Evolutionary conservation across 1,284 basidiomycete genomes (phyloP).

Genomic region (Schizopora paradoxa): DNA sequence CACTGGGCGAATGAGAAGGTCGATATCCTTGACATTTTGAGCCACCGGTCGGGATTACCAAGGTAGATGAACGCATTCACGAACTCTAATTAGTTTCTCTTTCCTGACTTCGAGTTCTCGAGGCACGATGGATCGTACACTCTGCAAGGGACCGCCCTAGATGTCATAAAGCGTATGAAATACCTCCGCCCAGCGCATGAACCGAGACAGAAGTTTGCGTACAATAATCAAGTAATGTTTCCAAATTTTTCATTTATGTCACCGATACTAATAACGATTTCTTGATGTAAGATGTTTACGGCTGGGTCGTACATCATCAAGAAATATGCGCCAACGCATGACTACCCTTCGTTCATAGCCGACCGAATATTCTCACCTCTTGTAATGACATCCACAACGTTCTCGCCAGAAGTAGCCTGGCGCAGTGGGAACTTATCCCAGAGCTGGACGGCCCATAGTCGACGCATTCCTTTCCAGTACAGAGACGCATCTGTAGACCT

Average conservation of each 20-base stretch:
- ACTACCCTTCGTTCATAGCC: slow-evolving; percentile 31
- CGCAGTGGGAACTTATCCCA: slow-evolving; percentile 31
- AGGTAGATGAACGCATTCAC: slow-evolving; percentile 20
- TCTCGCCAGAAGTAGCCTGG: slow-evolving; percentile 31
- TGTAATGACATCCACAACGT: slow-evolving; percentile 32
- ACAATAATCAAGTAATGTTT: slow-evolving; percentile 35
- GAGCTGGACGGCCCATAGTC: slow-evolving; percentile 26
- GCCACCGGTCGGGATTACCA: slow-evolving; percentile 36
- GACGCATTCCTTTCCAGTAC: slow-evolving; percentile 27
- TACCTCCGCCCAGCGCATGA: slow-evolving; percentile 34
- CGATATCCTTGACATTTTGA: slow-evolving; percentile 33
- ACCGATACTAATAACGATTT: neutral
- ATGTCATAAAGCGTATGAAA: slow-evolving; percentile 28
- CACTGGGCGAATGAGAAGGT: slow-evolving; percentile 31
- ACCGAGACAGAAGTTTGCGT: slow-evolving; percentile 35
- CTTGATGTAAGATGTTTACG: slow-evolving; percentile 32
- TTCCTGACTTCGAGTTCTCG: neutral
- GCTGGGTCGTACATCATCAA: slow-evolving; percentile 30
- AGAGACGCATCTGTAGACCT: slow-evolving; percentile 22
- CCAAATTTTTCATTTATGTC: neutral
- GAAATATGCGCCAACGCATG: slow-evolving; percentile 27
- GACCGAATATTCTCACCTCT: slow-evolving; percentile 29
- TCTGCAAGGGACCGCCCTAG: slow-evolving; percentile 24
- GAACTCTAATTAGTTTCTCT: neutral
- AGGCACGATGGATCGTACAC: slow-evolving; percentile 34